These are phyloP conservation scores for Trichoderma sp. DNA, from an alignment of 2,329 filamentous ascomycete genomes.

Conservation along the genomic window DNA sequence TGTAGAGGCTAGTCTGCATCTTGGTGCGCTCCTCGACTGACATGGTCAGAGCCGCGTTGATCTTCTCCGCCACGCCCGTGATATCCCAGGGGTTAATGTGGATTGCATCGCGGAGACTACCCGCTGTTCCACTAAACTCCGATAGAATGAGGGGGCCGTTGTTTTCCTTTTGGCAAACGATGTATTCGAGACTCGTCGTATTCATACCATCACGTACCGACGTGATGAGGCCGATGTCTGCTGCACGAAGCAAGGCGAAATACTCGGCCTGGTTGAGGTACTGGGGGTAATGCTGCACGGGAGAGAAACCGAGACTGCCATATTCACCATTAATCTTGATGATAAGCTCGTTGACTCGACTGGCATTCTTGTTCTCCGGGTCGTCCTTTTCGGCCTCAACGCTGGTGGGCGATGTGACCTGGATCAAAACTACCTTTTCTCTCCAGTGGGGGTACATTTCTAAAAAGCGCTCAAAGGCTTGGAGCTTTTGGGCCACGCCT, in stretches of 20 bases:
- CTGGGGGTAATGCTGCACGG: constrained; percentile 92
- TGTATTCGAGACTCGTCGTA: constrained; percentile 91
- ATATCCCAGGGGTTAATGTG: constrained; percentile 98
- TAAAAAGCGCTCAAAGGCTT: constrained; percentile 90
- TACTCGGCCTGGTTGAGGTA: constrained; percentile 89
- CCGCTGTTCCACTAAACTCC: constrained; percentile 92
- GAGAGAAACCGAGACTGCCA: constrained; percentile 82
- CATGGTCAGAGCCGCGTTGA: constrained; percentile 80
- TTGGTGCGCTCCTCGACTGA: constrained; percentile 58
- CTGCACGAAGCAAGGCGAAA: constrained; percentile 85
- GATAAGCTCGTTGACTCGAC: constrained; percentile 85
- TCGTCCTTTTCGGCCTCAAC: constrained; percentile 76
- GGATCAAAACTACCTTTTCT: constrained; percentile 87
- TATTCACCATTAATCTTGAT: constrained; percentile 88
- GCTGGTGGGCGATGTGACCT: constrained; percentile 85
- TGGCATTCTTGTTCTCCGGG: constrained; percentile 74
- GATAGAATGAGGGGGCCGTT: constrained; percentile 89
- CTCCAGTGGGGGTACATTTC: constrained; percentile 89
- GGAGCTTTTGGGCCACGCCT: constrained; percentile 91
- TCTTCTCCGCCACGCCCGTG: constrained; percentile 75
- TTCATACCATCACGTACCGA: constrained; percentile 98
- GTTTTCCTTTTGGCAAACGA: constrained; percentile 84
- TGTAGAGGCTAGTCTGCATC: constrained; percentile 73
- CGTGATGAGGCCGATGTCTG: constrained; percentile 90
- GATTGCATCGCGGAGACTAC: constrained; percentile 78